These are phyloP conservation scores for Didymella glomerata DNA, from an alignment of 2,329 filamentous ascomycete species.

Conservation along the genomic window DNA sequence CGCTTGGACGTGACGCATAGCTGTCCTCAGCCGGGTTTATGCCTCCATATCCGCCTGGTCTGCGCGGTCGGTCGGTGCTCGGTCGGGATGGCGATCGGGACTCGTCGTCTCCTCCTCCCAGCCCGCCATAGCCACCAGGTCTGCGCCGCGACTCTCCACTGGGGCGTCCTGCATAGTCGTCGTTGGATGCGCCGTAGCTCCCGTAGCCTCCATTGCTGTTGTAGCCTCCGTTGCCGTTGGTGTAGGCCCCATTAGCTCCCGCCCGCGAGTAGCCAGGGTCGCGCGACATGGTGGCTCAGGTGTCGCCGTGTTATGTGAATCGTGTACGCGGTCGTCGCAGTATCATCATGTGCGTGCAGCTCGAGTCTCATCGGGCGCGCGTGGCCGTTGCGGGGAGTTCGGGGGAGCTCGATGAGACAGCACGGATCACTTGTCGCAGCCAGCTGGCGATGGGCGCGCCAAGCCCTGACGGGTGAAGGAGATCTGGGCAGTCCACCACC, in stretches of 20 bases:
- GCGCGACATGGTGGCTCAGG: slow-evolving; percentile 46
- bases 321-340: slow-evolving; percentile 11
- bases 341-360: slow-evolving; percentile 18
- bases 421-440: slow-evolving; percentile 28
- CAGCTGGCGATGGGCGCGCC: slow-evolving; percentile 16
- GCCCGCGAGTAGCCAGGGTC: slow-evolving; percentile 44
- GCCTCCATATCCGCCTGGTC: slow-evolving; percentile 38
- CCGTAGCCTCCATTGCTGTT: slow-evolving; percentile 31
- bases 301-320: slow-evolving; percentile 17
- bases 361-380: slow-evolving; percentile 17
- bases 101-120: slow-evolving; percentile 31
- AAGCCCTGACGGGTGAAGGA: slow-evolving; percentile 14
- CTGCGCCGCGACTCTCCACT: slow-evolving; percentile 42
- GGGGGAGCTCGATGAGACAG: slow-evolving; percentile 33
- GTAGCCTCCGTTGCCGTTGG: slow-evolving; percentile 41
- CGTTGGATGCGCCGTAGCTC: slow-evolving; percentile 30
- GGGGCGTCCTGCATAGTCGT: slow-evolving; percentile 30
- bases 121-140: slow-evolving; percentile 44
- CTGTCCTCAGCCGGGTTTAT: slow-evolving; percentile 42
- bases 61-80: slow-evolving; percentile 39
- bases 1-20: slow-evolving; percentile 30
- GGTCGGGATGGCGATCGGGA: slow-evolving; percentile 28
- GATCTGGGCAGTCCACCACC: background rate
- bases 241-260: slow-evolving; percentile 45
- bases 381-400: slow-evolving; percentile 39